phyloP scores from a whole-genome alignment of 1,284 basidiomycete genomes.

The Crucibulum parvulum region DNA sequence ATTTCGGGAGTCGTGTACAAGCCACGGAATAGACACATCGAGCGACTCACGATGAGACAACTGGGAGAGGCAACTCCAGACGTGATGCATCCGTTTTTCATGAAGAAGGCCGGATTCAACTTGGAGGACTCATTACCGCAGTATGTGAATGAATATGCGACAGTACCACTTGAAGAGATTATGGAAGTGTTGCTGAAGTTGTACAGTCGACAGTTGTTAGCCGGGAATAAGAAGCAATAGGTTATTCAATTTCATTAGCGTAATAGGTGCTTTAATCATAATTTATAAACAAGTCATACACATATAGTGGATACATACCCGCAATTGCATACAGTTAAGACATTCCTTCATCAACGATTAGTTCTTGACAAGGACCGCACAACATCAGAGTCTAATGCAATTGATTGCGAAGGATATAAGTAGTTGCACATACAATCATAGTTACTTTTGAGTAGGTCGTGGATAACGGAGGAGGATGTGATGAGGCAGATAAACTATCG shows the following conservation, averaged over 20 bases:
- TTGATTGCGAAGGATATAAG: not conserved
- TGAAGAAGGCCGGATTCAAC: slow-evolving; percentile 84
- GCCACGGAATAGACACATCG: slow-evolving; percentile 64
- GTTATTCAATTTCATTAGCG: slow-evolving; percentile 5
- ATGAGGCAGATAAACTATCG: not conserved
- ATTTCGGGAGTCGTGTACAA: slow-evolving; percentile 52
- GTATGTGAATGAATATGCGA: slow-evolving; percentile 89
- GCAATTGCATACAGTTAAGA: not conserved
- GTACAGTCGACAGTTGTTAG: slow-evolving; percentile 79
- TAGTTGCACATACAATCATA: not conserved
- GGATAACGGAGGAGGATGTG: not conserved
- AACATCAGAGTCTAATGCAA: not conserved
- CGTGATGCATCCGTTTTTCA: slow-evolving; percentile 87
- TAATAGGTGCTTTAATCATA: not conserved
- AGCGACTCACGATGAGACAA: slow-evolving; percentile 81
- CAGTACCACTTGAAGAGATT: slow-evolving; percentile 82
- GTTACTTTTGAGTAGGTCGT: not conserved
- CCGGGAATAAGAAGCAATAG: slow-evolving; percentile 22
- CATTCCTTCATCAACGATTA: too few species aligned
- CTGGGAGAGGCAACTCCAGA: slow-evolving; percentile 88
- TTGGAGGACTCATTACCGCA: slow-evolving; percentile 83
- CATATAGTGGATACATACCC: not conserved
- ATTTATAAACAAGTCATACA: slow-evolving; percentile 20
- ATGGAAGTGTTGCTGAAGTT: slow-evolving; percentile 83
- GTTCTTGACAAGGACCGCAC: too few species aligned